Percentiles rank a stretch among this genome's conserved stretches.
These are phyloP conservation scores for Cladophialophora chaetospira DNA, from an alignment of 2,329 filamentous ascomycete species.

Conservation along the genomic window DNA sequence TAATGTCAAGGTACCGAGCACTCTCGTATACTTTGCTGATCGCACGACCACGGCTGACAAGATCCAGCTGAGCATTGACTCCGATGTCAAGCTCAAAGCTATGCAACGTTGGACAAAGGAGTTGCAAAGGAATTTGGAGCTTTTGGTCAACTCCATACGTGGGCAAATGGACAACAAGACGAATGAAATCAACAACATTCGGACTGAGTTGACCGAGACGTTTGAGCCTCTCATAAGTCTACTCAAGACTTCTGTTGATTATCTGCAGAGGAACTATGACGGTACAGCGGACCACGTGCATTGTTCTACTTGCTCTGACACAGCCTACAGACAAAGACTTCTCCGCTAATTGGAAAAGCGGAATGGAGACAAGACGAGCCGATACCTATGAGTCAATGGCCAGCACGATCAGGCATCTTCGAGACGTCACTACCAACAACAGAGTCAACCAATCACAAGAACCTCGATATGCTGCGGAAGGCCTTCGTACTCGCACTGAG, in stretches of 20 bases:
- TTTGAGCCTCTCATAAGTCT: conserved; percentile 10
- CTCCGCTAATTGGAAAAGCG: neutral
- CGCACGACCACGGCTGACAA: too few species aligned
- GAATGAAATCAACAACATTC: conserved; percentile 7
- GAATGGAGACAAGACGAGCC: conserved; percentile 1
- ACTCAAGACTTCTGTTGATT: conserved; percentile 2
- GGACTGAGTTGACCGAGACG: conserved; percentile 6
- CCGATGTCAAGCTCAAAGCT: conserved; percentile 2
- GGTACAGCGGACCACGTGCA: neutral
- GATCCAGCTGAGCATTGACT: conserved; percentile 2
- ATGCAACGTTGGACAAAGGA: conserved; percentile 13
- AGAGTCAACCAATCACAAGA: conserved; percentile 7
- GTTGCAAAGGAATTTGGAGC: conserved; percentile 8
- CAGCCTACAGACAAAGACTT: neutral
- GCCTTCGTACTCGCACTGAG: conserved; percentile 3
- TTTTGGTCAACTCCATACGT: conserved; percentile 8
- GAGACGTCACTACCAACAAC: conserved; percentile 9
- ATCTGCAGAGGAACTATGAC: conserved; percentile 10
- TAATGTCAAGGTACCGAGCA: conserved; percentile 7
- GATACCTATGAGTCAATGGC: conserved; percentile 5
- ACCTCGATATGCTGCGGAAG: neutral
- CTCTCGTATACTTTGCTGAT: too few species aligned
- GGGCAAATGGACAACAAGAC: neutral
- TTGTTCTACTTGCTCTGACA: neutral
- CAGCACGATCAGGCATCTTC: conserved; percentile 12